Evolutionary conservation across 306 rosid genomes (phyloP).

Genomic region (Vachellia pachyceras): DNA sequence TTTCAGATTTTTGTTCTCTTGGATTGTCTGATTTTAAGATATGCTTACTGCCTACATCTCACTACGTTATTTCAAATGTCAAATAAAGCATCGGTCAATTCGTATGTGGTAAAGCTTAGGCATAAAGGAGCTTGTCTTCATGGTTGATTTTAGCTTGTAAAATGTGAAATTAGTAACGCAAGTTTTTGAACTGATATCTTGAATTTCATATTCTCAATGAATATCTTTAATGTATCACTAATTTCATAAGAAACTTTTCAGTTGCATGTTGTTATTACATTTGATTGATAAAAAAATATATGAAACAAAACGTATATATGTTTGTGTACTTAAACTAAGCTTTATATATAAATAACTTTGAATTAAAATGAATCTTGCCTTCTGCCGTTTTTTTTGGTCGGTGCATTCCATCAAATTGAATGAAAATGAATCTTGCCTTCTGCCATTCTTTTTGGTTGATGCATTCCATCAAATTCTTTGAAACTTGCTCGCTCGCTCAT

Average conservation of each 20-base stretch:
- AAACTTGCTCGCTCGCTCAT: conserved; percentile 21
- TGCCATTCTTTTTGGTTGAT: no score
- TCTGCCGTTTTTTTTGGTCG: background rate
- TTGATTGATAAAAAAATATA: background rate
- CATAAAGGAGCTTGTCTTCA: conserved; percentile 8
- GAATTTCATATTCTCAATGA: background rate
- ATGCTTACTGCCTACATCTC: background rate
- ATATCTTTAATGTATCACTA: background rate
- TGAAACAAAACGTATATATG: background rate
- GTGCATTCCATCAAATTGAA: background rate
- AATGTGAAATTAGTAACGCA: conserved; percentile 7
- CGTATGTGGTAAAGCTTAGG: conserved; percentile 10
- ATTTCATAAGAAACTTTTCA: background rate
- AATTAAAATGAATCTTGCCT: background rate
- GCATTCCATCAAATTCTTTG: conserved; percentile 8
- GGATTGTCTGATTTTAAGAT: conserved; percentile 6
- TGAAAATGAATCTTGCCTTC: background rate
- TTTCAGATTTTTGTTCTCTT: conserved; percentile 13
- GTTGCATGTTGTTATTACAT: conserved; percentile 19
- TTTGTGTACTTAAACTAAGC: background rate
- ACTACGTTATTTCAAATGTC: background rate
- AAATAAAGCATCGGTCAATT: conserved; percentile 1
- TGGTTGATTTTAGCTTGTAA: conserved; percentile 25
- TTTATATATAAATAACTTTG: background rate
- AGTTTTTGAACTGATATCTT: background rate